phyloP scores from a whole-genome alignment of 345 rosid genomes.

The Conringia planisiliqua region DNA sequence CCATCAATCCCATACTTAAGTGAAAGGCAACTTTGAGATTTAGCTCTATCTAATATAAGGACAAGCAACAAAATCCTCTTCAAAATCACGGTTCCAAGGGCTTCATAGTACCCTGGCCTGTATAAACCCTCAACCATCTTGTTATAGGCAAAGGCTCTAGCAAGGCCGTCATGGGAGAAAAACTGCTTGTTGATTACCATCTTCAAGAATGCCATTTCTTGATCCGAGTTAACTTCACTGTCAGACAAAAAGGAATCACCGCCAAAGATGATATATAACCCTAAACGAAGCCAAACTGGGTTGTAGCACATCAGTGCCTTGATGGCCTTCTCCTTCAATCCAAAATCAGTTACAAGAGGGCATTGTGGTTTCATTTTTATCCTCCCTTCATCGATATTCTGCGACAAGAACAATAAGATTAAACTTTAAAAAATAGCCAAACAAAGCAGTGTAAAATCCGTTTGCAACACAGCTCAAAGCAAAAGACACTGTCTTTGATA shows the following conservation, averaged over 20 bases:
- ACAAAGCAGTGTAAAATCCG: background rate
- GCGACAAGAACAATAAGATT: conserved; percentile 22
- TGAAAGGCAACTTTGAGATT: conserved; percentile 67
- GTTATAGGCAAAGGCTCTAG: conserved; percentile 80
- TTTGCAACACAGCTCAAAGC: background rate
- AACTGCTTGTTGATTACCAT: conserved; percentile 77
- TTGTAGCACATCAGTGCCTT: conserved; percentile 65
- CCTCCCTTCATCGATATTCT: conserved; percentile 93
- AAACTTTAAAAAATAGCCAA: background rate
- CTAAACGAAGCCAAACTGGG: conserved; percentile 83
- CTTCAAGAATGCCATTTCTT: conserved; percentile 68
- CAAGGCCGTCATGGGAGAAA: conserved; percentile 64
- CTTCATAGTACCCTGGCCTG: conserved; percentile 89
- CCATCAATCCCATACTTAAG: conserved; percentile 91
- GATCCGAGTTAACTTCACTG: conserved; percentile 44
- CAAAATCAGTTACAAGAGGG: conserved; percentile 85
- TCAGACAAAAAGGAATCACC: conserved; percentile 73
- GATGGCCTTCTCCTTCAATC: conserved; percentile 74
- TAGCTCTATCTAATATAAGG: conserved; percentile 78
- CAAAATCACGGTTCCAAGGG: conserved; percentile 69
- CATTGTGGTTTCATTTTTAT: conserved; percentile 82
- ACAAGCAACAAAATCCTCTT: conserved; percentile 84
- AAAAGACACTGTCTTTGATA: background rate
- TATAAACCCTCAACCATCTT: conserved; percentile 90
- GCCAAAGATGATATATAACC: conserved; percentile 67